Percentiles rank a stretch among this genome's conserved stretches.
Evolutionary conservation across 176 grass and related monocot genomes (phyloP).

Genomic region (Otatea glauca): DNA sequence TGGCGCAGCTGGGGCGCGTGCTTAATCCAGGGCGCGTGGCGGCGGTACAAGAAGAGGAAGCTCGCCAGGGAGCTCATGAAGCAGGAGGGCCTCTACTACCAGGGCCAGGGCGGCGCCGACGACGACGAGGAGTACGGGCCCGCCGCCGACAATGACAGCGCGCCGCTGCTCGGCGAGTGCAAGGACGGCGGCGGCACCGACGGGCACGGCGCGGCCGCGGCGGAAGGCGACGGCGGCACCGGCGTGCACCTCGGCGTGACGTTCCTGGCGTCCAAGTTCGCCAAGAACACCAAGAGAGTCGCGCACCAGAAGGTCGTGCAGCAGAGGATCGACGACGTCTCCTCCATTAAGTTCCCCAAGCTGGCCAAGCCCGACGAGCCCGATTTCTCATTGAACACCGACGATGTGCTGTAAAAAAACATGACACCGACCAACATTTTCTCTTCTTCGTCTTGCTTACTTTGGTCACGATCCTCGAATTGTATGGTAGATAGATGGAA

Average conservation of each 20-base stretch:
- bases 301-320: slow-evolving; percentile 43
- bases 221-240: slow-evolving; percentile 19
- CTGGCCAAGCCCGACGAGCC: slow-evolving; percentile 92
- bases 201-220: background rate
- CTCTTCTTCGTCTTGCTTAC: background rate
- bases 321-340: slow-evolving; percentile 45
- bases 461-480: slow-evolving; percentile 13
- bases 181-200: background rate
- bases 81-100: slow-evolving; percentile 64
- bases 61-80: slow-evolving; percentile 73
- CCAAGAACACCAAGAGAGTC: slow-evolving; percentile 77
- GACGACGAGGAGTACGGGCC: background rate
- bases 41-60: slow-evolving; percentile 76
- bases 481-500: slow-evolving; percentile 28
- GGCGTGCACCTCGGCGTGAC: slow-evolving; percentile 55
- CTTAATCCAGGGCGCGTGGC: slow-evolving; percentile 87
- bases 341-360: slow-evolving; percentile 74
- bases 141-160: slow-evolving; percentile 26
- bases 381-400: slow-evolving; percentile 72
- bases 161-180: slow-evolving; percentile 52
- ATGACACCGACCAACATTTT: background rate
- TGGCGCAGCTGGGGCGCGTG: slow-evolving; percentile 92
- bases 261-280: slow-evolving; percentile 80
- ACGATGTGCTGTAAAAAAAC: slow-evolving; percentile 51
- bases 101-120: slow-evolving; percentile 3